Evolutionary conservation across 2,329 filamentous ascomycete genomes (phyloP).

Genomic region (Colletotrichum sp.): DNA sequence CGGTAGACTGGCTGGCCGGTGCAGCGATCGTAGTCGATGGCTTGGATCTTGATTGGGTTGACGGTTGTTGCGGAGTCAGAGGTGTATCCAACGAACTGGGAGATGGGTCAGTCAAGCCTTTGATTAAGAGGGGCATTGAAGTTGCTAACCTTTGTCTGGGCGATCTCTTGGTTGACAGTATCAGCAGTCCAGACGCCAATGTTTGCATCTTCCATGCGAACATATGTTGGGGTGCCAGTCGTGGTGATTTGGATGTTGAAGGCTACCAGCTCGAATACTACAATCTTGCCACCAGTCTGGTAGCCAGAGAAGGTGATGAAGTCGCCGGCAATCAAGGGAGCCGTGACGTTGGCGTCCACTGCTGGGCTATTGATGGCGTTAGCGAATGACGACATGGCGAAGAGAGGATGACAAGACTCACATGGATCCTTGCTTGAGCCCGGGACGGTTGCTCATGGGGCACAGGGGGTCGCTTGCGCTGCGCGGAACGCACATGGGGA

Average conservation of each 20-base stretch:
- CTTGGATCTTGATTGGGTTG: conserved; percentile 36
- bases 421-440: conserved; percentile 21
- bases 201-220: conserved; percentile 45
- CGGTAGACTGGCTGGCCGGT: conserved; percentile 41
- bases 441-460: conserved; percentile 37
- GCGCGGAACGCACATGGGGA: conserved; percentile 57
- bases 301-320: conserved; percentile 44
- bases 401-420: neutral
- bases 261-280: conserved; percentile 39
- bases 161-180: conserved; percentile 36
- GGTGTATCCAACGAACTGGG: conserved; percentile 40
- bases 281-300: conserved; percentile 33
- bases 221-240: conserved; percentile 38
- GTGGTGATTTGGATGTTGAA: conserved; percentile 42
- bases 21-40: conserved; percentile 46
- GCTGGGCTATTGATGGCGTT: conserved; percentile 27
- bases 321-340: conserved; percentile 42
- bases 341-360: conserved; percentile 41
- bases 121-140: too few relatives aligned
- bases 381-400: fast-evolving
- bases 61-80: conserved; percentile 33
- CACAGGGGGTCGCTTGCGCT: conserved; percentile 38
- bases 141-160: conserved; percentile 30
- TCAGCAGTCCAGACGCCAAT: conserved; percentile 40
- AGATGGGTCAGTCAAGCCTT: too few relatives aligned